Percentiles rank a stretch among this genome's conserved stretches.
Evolutionary conservation across 768 basidiomycete species (phyloP).

Genomic region (Suillus alpinus): DNA sequence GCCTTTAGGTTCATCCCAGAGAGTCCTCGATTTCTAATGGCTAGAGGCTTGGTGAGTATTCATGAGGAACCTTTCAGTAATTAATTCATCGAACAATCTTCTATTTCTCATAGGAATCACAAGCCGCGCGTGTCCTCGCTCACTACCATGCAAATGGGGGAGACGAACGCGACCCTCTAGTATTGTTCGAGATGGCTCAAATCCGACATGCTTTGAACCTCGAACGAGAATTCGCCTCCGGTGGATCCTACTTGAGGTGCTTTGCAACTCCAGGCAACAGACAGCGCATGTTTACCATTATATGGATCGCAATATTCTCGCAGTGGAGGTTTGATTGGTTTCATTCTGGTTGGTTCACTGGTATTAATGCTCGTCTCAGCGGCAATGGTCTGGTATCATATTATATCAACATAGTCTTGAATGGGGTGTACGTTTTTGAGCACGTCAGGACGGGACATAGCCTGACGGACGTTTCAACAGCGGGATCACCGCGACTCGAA

Average conservation of each 20-base stretch:
- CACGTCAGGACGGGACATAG: background rate
- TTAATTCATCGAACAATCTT: background rate
- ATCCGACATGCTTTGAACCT: conserved; percentile 65
- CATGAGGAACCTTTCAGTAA: background rate
- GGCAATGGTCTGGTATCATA: conserved; percentile 72
- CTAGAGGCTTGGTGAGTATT: conserved; percentile 51
- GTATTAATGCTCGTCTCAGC: conserved; percentile 25
- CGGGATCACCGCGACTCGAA: conserved; percentile 51
- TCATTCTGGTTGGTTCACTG: background rate
- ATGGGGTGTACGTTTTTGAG: conserved; percentile 37
- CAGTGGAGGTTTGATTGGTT: conserved; percentile 61
- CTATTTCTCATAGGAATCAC: conserved; percentile 40
- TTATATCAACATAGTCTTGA: conserved; percentile 68
- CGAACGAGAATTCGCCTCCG: conserved; percentile 53
- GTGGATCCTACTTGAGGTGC: conserved; percentile 49
- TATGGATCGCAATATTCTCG: conserved; percentile 67
- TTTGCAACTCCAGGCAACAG: conserved; percentile 65
- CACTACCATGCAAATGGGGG: conserved; percentile 68
- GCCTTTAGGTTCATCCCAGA: conserved; percentile 59
- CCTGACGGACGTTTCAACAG: background rate
- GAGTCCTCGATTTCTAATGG: conserved; percentile 64
- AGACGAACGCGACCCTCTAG: conserved; percentile 58
- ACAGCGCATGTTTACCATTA: conserved; percentile 63
- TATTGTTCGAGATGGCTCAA: conserved; percentile 53
- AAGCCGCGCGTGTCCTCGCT: conserved; percentile 59